phyloP scores from a whole-genome alignment of 2,329 filamentous ascomycete species.

The Sordariomycetes sp. region DNA sequence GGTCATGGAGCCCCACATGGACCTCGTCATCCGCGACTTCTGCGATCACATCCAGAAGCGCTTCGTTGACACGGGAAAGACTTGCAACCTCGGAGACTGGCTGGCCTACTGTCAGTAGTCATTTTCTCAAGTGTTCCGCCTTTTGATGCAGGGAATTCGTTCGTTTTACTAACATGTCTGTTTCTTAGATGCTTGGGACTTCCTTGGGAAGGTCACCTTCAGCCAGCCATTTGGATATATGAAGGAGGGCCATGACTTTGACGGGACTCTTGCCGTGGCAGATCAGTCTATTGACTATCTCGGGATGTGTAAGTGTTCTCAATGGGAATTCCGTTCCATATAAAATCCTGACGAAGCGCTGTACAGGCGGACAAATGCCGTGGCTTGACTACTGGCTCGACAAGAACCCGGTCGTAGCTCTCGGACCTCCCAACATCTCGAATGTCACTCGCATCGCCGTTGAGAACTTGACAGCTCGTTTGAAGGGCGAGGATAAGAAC shows the following conservation, averaged over 20 bases:
- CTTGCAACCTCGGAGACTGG: slow-evolving; percentile 14
- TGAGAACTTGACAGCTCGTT: slow-evolving; percentile 9
- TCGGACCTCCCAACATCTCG: slow-evolving; percentile 8
- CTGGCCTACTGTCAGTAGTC: slow-evolving; percentile 13
- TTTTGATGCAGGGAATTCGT: no score
- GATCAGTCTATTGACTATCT: slow-evolving; percentile 20
- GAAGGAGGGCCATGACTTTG: slow-evolving; percentile 13
- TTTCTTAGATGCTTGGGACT: slow-evolving; percentile 24
- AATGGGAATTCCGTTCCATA: no score
- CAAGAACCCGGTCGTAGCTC: slow-evolving; percentile 8
- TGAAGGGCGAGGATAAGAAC: slow-evolving; percentile 11
- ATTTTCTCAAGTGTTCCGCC: no score
- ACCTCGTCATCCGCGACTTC: slow-evolving; percentile 19
- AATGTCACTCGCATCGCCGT: slow-evolving; percentile 11
- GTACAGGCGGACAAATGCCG: slow-evolving; percentile 16
- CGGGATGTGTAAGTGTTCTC: slow-evolving; percentile 11
- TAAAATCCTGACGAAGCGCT: no score
- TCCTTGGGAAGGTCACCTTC: slow-evolving; percentile 28
- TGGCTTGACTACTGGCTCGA: slow-evolving; percentile 16
- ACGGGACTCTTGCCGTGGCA: slow-evolving; percentile 6
- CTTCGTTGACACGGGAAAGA: slow-evolving; percentile 12
- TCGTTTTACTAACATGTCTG: no score
- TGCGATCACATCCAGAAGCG: slow-evolving; percentile 15
- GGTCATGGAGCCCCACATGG: slow-evolving; percentile 20
- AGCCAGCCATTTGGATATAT: slow-evolving; percentile 30